These are phyloP conservation scores for Parachlorella kessleri DNA, from an alignment of 139 green algal genomes.

Conservation along the genomic window DNA sequence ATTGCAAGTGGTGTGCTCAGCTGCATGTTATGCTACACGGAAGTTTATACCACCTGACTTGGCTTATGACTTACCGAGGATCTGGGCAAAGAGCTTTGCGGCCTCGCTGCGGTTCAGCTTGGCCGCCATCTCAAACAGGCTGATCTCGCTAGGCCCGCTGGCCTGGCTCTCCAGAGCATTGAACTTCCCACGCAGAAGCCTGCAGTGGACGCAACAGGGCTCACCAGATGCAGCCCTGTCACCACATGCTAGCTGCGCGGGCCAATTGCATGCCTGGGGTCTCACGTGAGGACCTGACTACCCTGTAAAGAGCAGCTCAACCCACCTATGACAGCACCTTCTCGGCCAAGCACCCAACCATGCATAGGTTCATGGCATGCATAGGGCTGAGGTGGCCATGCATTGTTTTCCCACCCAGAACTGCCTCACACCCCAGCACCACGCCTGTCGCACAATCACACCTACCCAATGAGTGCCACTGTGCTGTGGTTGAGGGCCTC, in stretches of 20 bases:
- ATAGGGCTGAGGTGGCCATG: too few species aligned
- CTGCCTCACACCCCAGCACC: too few species aligned
- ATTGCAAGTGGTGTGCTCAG: too few species aligned
- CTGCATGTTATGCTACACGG: background rate
- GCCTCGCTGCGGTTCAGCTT: slow-evolving; percentile 28
- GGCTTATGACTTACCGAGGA: slow-evolving; percentile 26
- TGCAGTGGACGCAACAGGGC: background rate
- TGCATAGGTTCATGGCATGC: too few species aligned
- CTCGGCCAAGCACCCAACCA: too few species aligned
- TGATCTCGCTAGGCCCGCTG: background rate
- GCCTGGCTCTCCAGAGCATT: background rate
- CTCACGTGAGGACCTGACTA: too few species aligned
- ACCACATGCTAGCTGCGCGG: too few species aligned
- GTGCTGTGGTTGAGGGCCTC: background rate
- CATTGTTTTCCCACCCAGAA: too few species aligned
- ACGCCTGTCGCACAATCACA: background rate
- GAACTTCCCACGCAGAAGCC: slow-evolving; percentile 19
- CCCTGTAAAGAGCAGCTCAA: too few species aligned
- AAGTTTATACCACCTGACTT: background rate
- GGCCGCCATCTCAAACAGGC: slow-evolving; percentile 8
- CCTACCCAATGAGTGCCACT: background rate
- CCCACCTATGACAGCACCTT: too few species aligned
- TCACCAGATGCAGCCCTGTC: too few species aligned
- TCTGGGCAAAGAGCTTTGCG: slow-evolving; percentile 41
- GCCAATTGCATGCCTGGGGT: too few species aligned